Base-by-base conservation (phyloP, 2,329 filamentous ascomycete species). In the Alternaria novae-zelandiae region DNA sequence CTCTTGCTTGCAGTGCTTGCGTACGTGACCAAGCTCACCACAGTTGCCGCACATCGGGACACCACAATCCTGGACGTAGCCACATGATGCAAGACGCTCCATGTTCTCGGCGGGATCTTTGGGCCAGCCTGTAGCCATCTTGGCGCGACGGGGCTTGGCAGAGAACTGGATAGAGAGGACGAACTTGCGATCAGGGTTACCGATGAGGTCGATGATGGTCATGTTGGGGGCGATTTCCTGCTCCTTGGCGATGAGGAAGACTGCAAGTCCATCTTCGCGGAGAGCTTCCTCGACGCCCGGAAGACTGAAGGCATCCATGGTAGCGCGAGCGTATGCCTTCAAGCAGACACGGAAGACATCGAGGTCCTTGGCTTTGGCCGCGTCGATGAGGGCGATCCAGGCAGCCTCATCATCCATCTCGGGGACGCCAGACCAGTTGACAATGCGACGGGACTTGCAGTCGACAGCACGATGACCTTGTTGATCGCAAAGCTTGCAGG, bases 21-120 rank as follows among this genome's bases (percentile, higher is more conserved):
- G 70, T 26, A 81, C 83, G 65, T 93, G 91, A 0, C 91, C 91
- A 28, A 89, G 78, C 68, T 89, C 86, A 20, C 83, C 82, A 73
- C 90, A 93, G 78, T 90, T 91, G 64, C 62, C 71, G 79, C 91
- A 93, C 65, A 88, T 85, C 0, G 86, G 82, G 32, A 90, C 76
- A 49, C 86, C 86, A 46, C 86, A 83, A 57, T 88, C 83, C 28
- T 90, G 86, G 13, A 88, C 82, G 64, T 90, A 87, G 5, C 91
- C 91, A 47, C 89, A 89, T 65, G 91, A 85, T 3, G 82, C 79
- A n/a, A 93, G 85, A 32, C 91, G 89, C 65, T 83, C 79, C 4
- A 90, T 63, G 69, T 92, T 90, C 72, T 91, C 88, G 13, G 86
- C 86, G 0, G 82, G 73, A 25, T 81, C 81, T 61, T 84, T 78